phyloP scores from a whole-genome alignment of 495 filamentous ascomycete genomes.

The Aspergillus carlsbadensis region DNA sequence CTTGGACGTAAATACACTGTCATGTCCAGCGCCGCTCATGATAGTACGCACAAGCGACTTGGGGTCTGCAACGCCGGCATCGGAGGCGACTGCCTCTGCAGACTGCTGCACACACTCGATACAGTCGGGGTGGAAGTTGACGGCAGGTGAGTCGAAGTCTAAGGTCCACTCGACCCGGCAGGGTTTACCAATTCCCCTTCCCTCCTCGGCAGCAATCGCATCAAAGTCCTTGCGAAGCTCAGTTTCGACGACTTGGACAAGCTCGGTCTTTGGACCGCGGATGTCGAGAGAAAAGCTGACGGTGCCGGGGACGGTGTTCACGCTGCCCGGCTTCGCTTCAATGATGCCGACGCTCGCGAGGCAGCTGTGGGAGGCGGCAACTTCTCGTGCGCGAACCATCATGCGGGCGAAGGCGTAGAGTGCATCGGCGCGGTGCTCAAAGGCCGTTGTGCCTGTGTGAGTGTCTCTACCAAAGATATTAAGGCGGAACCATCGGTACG shows the following conservation, averaged over 20 bases:
- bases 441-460: conserved; percentile 76
- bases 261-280: conserved; percentile 58
- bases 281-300: conserved; percentile 74
- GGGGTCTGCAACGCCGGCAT: conserved; percentile 43
- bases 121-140: conserved; percentile 69
- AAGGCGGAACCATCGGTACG: conserved; percentile 70
- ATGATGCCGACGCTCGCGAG: conserved; percentile 73
- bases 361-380: conserved; percentile 54
- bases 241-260: conserved; percentile 56
- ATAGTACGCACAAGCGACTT: conserved; percentile 46
- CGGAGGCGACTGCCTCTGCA: conserved; percentile 52
- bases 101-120: conserved; percentile 64
- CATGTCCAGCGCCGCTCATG: conserved; percentile 62
- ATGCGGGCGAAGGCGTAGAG: conserved; percentile 66
- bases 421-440: conserved; percentile 58
- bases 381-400: conserved; percentile 63
- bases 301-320: conserved; percentile 72
- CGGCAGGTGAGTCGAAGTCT: conserved; percentile 64
- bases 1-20: conserved; percentile 61
- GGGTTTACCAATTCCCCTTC: conserved; percentile 48
- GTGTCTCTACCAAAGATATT: conserved; percentile 64
- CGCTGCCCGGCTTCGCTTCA: conserved; percentile 62
- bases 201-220: conserved; percentile 54
- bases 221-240: conserved; percentile 55
- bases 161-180: conserved; percentile 58